Evolutionary conservation across 306 rosid species (phyloP).

Genomic region (Cotoneaster glaucophyllus): DNA sequence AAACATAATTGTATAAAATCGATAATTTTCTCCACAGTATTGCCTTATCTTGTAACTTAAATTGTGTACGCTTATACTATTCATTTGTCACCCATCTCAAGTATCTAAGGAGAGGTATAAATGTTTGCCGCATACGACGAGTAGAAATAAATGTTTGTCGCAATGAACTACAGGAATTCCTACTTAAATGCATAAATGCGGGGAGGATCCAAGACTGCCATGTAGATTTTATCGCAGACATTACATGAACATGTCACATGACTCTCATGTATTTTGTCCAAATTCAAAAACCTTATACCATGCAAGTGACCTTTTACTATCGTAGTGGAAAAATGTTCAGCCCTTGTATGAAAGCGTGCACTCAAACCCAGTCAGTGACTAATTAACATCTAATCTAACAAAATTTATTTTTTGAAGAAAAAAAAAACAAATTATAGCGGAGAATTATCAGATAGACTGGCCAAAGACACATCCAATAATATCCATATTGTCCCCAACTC

Average conservation of each 20-base stretch:
- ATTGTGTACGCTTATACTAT: neutral
- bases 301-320: no score
- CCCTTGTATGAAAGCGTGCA: fast-evolving
- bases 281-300: neutral
- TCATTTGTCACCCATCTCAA: neutral
- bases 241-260: neutral
- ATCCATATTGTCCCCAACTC: no score
- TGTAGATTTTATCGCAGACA: neutral
- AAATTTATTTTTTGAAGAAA: no score
- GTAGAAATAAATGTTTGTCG: neutral
- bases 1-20: no score
- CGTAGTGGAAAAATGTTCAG: fast-evolving
- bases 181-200: neutral
- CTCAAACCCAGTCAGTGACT: fast-evolving
- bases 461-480: no score
- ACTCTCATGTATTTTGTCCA: neutral
- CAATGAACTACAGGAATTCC: neutral
- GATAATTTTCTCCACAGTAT: no score
- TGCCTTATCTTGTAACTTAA: no score
- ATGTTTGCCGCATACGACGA: neutral
- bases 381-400: no score
- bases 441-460: no score
- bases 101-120: neutral
- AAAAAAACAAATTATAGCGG: no score
- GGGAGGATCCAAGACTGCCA: neutral